phyloP scores from a whole-genome alignment of 345 rosid species.

The Eucalyptus polybractea region DNA sequence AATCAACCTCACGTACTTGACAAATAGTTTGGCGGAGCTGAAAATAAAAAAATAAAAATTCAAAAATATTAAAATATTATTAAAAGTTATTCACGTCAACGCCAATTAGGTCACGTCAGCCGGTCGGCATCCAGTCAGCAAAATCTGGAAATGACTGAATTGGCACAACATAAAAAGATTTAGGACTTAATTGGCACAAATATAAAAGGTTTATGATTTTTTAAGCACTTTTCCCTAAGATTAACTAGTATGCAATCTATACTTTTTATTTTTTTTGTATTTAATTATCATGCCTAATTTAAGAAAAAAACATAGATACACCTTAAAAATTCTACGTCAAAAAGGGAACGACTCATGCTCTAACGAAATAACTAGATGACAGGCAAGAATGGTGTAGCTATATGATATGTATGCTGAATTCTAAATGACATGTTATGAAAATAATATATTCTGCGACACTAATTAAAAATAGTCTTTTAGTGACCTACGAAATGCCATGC shows the following conservation, averaged over 20 bases:
- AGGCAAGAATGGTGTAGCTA: neutral
- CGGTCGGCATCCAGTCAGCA: rapidly evolving
- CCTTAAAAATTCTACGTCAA: neutral
- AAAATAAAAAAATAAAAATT: no score
- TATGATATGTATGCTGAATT: neutral
- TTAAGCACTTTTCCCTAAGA: no score
- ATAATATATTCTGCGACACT: neutral
- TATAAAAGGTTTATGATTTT: no score
- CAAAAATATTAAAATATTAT: no score
- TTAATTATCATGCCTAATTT: neutral
- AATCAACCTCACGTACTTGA: no score
- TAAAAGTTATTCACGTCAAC: no score
- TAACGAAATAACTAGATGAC: neutral
- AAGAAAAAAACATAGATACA: neutral
- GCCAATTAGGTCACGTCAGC: rapidly evolving
- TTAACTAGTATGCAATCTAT: no score
- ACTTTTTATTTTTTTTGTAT: no score
- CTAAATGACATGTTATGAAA: neutral
- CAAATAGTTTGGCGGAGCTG: no score
- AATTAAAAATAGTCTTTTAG: neutral
- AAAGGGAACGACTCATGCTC: neutral
- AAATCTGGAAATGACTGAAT: no score
- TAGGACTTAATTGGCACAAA: no score
- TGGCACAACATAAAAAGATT: no score
- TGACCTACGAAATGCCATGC: neutral